phyloP scores from a whole-genome alignment of 2,329 filamentous ascomycete genomes.

The Tolypocladium nubicola region DNA sequence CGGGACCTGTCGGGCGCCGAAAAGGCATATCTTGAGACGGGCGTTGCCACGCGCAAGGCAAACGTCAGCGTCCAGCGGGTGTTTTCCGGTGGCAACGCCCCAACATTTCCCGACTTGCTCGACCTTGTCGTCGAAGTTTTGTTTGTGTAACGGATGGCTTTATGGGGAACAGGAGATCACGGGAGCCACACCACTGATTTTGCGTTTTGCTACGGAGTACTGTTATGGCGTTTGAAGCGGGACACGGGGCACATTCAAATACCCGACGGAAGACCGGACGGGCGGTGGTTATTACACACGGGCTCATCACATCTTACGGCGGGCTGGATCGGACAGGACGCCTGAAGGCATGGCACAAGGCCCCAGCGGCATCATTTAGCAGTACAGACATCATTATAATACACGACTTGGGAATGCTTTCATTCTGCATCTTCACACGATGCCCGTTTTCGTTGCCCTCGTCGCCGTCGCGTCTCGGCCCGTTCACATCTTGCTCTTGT shows the following conservation, averaged over 20 bases:
- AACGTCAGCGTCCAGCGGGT: constrained; percentile 19
- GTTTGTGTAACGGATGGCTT: constrained; percentile 20
- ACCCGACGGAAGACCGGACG: background rate
- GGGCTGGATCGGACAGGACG: background rate
- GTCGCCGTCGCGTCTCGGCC: background rate
- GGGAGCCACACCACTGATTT: background rate
- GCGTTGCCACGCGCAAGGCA: constrained; percentile 23
- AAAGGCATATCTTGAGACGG: constrained; percentile 46
- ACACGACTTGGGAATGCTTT: constrained; percentile 1
- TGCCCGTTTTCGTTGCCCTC: background rate
- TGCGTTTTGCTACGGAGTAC: background rate
- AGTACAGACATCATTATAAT: constrained; percentile 3
- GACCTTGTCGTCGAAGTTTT: constrained; percentile 34
- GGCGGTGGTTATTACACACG: background rate
- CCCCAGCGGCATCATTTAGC: background rate
- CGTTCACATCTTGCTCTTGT: constrained; percentile 20
- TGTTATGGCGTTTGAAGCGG: background rate
- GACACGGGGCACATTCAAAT: background rate
- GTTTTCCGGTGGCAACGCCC: constrained; percentile 21
- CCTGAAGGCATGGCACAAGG: background rate
- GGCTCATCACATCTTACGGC: background rate
- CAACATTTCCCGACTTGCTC: constrained; percentile 31
- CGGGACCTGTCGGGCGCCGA: constrained; percentile 44
- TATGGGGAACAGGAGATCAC: background rate
- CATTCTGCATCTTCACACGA: background rate